Evolutionary conservation across 495 filamentous ascomycete species (phyloP).

Genomic region (Annulohypoxylon stygium): DNA sequence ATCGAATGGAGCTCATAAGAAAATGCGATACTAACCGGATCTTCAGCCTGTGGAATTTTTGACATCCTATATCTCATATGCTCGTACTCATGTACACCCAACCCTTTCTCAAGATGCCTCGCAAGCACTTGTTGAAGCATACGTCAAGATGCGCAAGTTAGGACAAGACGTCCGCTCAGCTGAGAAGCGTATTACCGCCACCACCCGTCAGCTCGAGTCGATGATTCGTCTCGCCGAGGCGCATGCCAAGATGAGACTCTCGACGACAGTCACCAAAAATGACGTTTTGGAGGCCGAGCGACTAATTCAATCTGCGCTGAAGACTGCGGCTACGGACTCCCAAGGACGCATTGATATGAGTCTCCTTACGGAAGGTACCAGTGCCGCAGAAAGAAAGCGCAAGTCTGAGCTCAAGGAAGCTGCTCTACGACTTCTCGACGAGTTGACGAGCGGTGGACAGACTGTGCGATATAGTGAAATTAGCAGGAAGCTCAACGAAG

Average conservation of each 20-base stretch:
- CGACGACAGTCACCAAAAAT: slow-evolving; percentile 76
- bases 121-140: slow-evolving; percentile 82
- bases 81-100: slow-evolving; percentile 87
- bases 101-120: slow-evolving; percentile 81
- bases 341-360: slow-evolving; percentile 98
- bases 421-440: slow-evolving; percentile 79
- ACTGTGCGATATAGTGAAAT: slow-evolving; percentile 83
- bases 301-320: slow-evolving; percentile 92
- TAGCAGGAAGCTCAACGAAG: slow-evolving; percentile 77
- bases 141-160: slow-evolving; percentile 95
- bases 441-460: slow-evolving; percentile 75
- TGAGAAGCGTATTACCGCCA: slow-evolving; percentile 97
- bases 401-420: slow-evolving; percentile 88
- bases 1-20: neutral
- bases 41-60: slow-evolving; percentile 89
- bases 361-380: slow-evolving; percentile 90
- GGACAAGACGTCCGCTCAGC: slow-evolving; percentile 93
- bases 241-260: slow-evolving; percentile 96
- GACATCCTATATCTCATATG: slow-evolving; percentile 97
- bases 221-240: slow-evolving; percentile 98
- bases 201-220: slow-evolving; percentile 93
- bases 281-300: slow-evolving; percentile 94
- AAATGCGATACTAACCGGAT: slow-evolving; percentile 40
- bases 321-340: slow-evolving; percentile 93
- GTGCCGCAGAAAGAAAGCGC: slow-evolving; percentile 81